Conservation (phyloP, 2,329 filamentous ascomycete genomes). For the Fusarium transvaalense region DNA sequence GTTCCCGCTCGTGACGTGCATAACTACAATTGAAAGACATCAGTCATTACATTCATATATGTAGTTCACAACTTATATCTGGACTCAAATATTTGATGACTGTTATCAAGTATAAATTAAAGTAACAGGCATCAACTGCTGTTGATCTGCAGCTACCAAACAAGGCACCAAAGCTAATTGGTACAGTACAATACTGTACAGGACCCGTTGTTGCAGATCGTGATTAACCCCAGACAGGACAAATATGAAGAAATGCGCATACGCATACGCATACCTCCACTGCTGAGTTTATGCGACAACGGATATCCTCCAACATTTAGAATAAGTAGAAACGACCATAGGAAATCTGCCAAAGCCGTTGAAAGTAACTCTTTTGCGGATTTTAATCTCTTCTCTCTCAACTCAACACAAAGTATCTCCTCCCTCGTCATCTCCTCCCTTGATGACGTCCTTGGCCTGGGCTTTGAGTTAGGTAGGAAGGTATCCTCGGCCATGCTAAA, state of each 20-base stretch:
- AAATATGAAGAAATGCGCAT: no score
- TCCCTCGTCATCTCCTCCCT: constrained; percentile 1
- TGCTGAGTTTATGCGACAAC: neutral
- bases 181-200: constrained; percentile 4
- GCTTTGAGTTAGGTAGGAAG: neutral
- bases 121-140: neutral
- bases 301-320: neutral
- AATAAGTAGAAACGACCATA: neutral
- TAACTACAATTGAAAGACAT: neutral
- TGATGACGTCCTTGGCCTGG: constrained; percentile 30
- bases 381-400: neutral
- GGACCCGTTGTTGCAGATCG: constrained; percentile 26
- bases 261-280: neutral
- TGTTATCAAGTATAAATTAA: neutral
- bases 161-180: constrained; percentile 33
- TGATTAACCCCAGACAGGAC: constrained; percentile 30
- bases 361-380: neutral
- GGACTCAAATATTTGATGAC: neutral
- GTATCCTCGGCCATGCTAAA: constrained; percentile 11
- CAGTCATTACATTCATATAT: no score
- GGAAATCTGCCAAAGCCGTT: neutral
- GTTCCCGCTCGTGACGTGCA: constrained; percentile 9
- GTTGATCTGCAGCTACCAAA: constrained; percentile 25
- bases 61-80: no score
- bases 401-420: neutral